Evolutionary conservation across 192 early-diverging fungal genomes (phyloP), one percentile per base, ranked within the genome.

Genomic region (Paraglomus occultum): DNA sequence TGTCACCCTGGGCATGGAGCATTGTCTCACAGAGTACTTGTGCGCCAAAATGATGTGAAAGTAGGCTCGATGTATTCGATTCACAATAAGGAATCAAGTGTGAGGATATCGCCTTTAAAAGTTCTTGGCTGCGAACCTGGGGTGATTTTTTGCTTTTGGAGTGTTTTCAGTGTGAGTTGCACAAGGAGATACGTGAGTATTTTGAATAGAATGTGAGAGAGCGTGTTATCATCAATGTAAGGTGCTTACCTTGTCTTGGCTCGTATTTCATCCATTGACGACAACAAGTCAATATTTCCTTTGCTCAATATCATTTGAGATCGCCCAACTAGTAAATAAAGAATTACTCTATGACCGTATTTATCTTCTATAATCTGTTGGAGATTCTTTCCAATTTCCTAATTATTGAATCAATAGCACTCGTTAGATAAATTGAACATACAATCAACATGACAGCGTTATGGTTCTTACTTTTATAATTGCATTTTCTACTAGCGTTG

Each of bases 91-190:
- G 72, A 40, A 91, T 74, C 80, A 96, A 77, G 1, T 73, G 48
- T 4, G 84, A 84, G 10, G 87, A 87, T 9, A 90, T 77, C 46
- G 79, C 74, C 20, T 78, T 76, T 38, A 89, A 76, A 63, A 98
- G 82, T 76, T 98, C 92, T 38, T 79, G 64, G 46, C 84, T 78
- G 54, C 90, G 76, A 51, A 83, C 20, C 51, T 76, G 66, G 2
- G 91, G 84, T 57, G 95, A 92, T 82, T 98, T 98, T 77, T 97
- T 97, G 77, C 90, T 90, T 42, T 23, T n/a, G n/a, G 60, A 15
- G 22, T 44, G 40, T 66, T 31, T 49, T 45, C 60, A n/a, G n/a
- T n/a, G 57, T 62, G 38, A 40, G 39, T 50, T n/a, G n/a, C 6
- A 44, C 23, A 61, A 52, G 4, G 17, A 17, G 9, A 53, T 39